A percentile compares a stretch with the other conserved stretches of the same genome.
phyloP scores from a whole-genome alignment of 495 filamentous ascomycete species.

The Lophium mytilinum region DNA sequence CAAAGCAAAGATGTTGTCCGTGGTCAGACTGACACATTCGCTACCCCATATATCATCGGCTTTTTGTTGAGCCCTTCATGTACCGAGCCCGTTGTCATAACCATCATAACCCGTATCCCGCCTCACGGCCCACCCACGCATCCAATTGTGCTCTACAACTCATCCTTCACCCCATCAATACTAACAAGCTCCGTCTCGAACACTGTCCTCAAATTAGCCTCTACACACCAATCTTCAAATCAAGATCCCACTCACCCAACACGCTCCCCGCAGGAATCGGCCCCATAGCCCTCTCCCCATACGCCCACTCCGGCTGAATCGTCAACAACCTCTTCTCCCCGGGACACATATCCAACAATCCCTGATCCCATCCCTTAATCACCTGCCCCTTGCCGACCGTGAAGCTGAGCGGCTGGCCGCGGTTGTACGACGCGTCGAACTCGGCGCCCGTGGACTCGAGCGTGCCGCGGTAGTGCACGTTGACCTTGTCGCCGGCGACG shows the following conservation, averaged over 20 bases:
- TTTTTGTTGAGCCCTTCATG: too few relatives aligned
- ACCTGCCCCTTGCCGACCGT: constrained; percentile 38
- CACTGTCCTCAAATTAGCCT: constrained; percentile 14
- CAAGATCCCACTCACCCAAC: constrained; percentile 19
- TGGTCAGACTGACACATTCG: too few relatives aligned
- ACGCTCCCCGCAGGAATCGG: constrained; percentile 35
- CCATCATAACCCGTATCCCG: too few relatives aligned
- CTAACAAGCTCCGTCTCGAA: constrained; percentile 38
- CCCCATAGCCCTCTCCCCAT: constrained; percentile 32
- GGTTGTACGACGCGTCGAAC: constrained; percentile 40
- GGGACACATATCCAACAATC: constrained; percentile 37
- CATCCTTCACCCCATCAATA: constrained; percentile 34
- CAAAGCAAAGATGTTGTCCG: too few relatives aligned
- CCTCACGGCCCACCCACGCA: background rate
- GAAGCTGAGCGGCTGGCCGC: constrained; percentile 36
- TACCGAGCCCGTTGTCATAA: too few relatives aligned
- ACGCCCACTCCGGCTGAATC: constrained; percentile 37
- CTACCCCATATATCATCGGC: too few relatives aligned
- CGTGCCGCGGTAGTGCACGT: constrained; percentile 41
- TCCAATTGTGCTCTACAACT: constrained; percentile 11
- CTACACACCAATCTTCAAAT: background rate
- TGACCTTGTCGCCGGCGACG: constrained; percentile 32
- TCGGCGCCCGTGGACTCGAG: constrained; percentile 35
- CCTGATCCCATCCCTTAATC: constrained; percentile 41
- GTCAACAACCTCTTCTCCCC: constrained; percentile 39